A percentile compares a stretch with the other conserved stretches of the same genome.
These are phyloP conservation scores for Byssothecium circinans DNA, from an alignment of 2,329 filamentous ascomycete species.

Conservation along the genomic window DNA sequence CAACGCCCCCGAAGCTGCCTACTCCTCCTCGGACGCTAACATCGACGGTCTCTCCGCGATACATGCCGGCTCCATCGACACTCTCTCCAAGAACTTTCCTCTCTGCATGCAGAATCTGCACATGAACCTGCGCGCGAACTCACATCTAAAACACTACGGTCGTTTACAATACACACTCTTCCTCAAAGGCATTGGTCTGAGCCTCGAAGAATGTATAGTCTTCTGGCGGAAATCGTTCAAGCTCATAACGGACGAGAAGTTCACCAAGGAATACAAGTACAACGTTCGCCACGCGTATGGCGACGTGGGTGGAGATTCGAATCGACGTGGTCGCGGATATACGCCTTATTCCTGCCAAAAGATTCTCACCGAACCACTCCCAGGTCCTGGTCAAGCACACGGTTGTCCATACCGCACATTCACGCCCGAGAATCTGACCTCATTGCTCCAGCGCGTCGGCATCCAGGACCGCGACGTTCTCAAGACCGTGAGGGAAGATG, in stretches of 20 bases:
- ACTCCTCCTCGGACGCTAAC: conserved; percentile 68
- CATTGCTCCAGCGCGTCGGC: conserved; percentile 75
- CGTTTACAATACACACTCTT: conserved; percentile 95
- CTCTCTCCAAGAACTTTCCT: conserved; percentile 77
- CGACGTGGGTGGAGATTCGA: conserved; percentile 90
- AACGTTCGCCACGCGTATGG: conserved; percentile 95
- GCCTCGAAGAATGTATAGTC: conserved; percentile 83
- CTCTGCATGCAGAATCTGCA: conserved; percentile 95
- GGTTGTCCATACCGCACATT: conserved; percentile 98
- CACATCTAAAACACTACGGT: conserved; percentile 89
- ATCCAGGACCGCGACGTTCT: conserved; percentile 77
- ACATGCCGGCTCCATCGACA: conserved; percentile 66
- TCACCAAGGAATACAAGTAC: conserved; percentile 97
- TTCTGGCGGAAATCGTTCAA: conserved; percentile 91
- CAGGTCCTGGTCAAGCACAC: conserved; percentile 83
- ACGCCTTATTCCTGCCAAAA: conserved; percentile 93
- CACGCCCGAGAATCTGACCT: conserved; percentile 78
- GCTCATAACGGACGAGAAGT: conserved; percentile 86
- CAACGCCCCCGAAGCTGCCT: conserved; percentile 83
- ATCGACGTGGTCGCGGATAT: conserved; percentile 83
- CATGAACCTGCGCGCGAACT: conserved; percentile 79
- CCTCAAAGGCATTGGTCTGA: conserved; percentile 91
- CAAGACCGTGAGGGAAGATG: conserved; percentile 82
- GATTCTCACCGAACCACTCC: conserved; percentile 85
- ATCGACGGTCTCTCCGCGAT: conserved; percentile 74